Evolutionary conservation across 2,329 filamentous ascomycete genomes (phyloP).

Genomic region (Ophiosphaerella narmari): DNA sequence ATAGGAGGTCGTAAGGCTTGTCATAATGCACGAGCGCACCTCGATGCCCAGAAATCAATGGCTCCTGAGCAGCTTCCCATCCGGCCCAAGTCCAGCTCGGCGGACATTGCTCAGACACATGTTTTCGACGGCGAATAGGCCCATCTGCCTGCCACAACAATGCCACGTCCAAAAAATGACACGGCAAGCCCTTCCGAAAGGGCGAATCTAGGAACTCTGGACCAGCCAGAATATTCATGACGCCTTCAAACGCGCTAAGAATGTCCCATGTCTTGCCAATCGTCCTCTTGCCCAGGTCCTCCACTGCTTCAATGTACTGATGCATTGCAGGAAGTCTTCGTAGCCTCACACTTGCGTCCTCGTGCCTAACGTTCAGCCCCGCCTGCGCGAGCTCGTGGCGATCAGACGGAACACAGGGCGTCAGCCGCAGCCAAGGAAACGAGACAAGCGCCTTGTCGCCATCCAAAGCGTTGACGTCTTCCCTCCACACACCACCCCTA

Average conservation of each 20-base stretch:
- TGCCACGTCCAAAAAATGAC: background rate
- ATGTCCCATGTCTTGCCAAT: background rate
- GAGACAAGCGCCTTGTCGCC: background rate
- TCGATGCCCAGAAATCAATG: background rate
- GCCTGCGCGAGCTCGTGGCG: background rate
- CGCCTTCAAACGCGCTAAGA: background rate
- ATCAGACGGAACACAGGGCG: background rate
- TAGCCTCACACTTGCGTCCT: background rate
- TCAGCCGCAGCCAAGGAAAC: conserved; percentile 1
- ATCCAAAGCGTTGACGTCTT: conserved; percentile 1
- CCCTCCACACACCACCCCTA: background rate
- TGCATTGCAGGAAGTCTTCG: background rate
- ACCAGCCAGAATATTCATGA: background rate
- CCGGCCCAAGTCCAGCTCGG: conserved; percentile 5
- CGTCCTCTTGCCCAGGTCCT: background rate
- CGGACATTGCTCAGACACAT: background rate
- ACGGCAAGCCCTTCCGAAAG: background rate
- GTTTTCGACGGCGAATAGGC: background rate
- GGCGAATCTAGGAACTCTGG: background rate
- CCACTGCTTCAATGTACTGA: background rate
- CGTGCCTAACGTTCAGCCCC: background rate
- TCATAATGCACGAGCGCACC: background rate
- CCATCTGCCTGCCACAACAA: conserved; percentile 1
- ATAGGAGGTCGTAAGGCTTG: background rate
- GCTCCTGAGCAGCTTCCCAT: background rate